Conservation (phyloP, 768 basidiomycete species). For the Guyanaporus albipodus region DNA sequence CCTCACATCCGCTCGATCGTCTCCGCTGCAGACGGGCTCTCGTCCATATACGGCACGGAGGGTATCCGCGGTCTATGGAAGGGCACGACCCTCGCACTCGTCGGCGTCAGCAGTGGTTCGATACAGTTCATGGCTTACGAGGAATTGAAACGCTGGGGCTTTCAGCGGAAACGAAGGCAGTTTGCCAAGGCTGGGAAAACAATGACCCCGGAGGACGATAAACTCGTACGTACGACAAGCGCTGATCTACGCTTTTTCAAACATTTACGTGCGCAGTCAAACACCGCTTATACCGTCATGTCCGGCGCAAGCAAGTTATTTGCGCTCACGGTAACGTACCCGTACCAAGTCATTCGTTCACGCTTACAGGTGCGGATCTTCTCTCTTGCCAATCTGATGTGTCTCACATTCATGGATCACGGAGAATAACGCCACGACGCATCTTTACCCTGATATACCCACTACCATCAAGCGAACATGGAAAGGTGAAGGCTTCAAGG, state of each 20-base stretch:
- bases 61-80: constrained; percentile 79
- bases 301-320: constrained; percentile 86
- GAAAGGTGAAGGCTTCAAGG: constrained; percentile 70
- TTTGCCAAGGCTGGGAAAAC: constrained; percentile 55
- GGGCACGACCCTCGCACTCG: constrained; percentile 81
- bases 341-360: constrained; percentile 95
- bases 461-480: constrained; percentile 79
- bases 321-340: constrained; percentile 85
- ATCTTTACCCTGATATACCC: constrained; percentile 80
- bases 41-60: constrained; percentile 65
- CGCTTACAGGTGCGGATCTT: constrained; percentile 70
- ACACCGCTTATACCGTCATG: constrained; percentile 86
- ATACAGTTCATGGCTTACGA: constrained; percentile 97
- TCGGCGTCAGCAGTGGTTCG: constrained; percentile 93
- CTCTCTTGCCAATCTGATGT: not conserved
- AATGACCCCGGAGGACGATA: constrained; percentile 75
- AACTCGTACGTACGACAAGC: constrained; percentile 57
- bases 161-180: constrained; percentile 67
- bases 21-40: constrained; percentile 57
- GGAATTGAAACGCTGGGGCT: constrained; percentile 89
- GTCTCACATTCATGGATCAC: not conserved
- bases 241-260: not conserved
- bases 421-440: constrained; percentile 63
- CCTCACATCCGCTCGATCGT: not conserved
- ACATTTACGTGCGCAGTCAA: constrained; percentile 54